phyloP scores from a whole-genome alignment of 371 early-diverging fungal species.

The Syncephalastrum contaminatum region DNA sequence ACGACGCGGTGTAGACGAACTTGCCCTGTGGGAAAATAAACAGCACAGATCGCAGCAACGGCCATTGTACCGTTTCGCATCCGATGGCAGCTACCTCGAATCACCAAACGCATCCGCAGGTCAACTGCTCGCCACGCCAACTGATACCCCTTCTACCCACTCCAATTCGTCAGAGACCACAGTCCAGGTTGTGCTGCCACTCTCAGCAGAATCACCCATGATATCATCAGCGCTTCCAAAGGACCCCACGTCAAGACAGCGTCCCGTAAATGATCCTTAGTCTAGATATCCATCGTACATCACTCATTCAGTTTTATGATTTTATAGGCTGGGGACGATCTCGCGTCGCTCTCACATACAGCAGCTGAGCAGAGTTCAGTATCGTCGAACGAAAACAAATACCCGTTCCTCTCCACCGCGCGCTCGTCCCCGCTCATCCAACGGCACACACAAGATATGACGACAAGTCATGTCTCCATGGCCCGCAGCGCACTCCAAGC shows the following conservation, averaged over 20 bases:
- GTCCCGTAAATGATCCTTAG: background rate
- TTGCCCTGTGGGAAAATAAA: conserved; percentile 40
- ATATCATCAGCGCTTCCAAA: background rate
- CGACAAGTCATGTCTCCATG: conserved; percentile 20
- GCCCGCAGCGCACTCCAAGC: conserved; percentile 21
- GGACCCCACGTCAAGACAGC: background rate
- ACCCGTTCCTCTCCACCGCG: conserved; percentile 11
- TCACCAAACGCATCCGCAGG: background rate
- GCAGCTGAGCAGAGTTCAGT: background rate
- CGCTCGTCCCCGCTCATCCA: background rate
- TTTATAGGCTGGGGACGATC: background rate
- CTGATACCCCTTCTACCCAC: background rate
- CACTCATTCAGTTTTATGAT: background rate
- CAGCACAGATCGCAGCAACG: conserved; percentile 11
- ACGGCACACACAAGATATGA: background rate
- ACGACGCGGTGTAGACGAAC: conserved; percentile 42
- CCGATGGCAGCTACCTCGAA: background rate
- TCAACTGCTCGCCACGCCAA: background rate
- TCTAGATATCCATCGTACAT: background rate
- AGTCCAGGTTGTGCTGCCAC: background rate
- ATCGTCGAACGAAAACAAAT: background rate
- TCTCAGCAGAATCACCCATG: background rate
- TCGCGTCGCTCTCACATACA: background rate
- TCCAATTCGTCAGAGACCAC: background rate
- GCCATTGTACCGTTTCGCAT: background rate